Evolutionary conservation across 164 flowering plant species (phyloP), one percentile per base, ranked within the genome.

Genomic region (Paratinospora sagittata): DNA sequence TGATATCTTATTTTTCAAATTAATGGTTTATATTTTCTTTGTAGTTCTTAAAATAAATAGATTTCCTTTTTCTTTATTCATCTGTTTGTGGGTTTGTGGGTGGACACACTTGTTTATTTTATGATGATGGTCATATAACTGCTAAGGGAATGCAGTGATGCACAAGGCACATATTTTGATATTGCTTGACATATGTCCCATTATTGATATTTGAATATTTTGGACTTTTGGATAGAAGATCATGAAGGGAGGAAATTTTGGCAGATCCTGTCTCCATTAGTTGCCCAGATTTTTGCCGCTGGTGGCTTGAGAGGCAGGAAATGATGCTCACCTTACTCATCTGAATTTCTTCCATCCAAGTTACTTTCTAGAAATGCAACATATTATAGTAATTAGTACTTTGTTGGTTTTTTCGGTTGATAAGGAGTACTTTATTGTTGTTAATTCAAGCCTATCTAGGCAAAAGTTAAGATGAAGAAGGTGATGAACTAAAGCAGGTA

Each of bases 1-100:
- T n/a, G n/a, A n/a, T n/a, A n/a, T n/a, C n/a, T n/a, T n/a, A 76
- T 81, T 79, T 83, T 81, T 86, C 76, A 34, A 72, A 72, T 67
- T 30, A 45, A 16, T 52, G n/a, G n/a, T n/a, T n/a, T n/a, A 52
- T 52, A 17, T 52, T 8, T 19, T 52, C 55, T 47, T 47, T 17
- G 12, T 5, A 47, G n/a, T n/a, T n/a, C n/a, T n/a, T n/a, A n/a
- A n/a, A n/a, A n/a, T n/a, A 13, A 13, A 3, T 47, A 1, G 5
- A 52, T 52, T 52, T 16, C 3, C 3, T 0, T 52, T 1, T 39
- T 39, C 43, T 14, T 52, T 52, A 52, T 52, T 2, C n/a, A n/a
- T n/a, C n/a, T n/a, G n/a, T 52, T 52, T 52, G 58, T 39, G 10
- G 57, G 57, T 16, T 49, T 16, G 57, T 49, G 4, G 14, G n/a